These are phyloP conservation scores for Suillus brevipes DNA, from an alignment of 768 basidiomycete genomes.

Conservation along the genomic window DNA sequence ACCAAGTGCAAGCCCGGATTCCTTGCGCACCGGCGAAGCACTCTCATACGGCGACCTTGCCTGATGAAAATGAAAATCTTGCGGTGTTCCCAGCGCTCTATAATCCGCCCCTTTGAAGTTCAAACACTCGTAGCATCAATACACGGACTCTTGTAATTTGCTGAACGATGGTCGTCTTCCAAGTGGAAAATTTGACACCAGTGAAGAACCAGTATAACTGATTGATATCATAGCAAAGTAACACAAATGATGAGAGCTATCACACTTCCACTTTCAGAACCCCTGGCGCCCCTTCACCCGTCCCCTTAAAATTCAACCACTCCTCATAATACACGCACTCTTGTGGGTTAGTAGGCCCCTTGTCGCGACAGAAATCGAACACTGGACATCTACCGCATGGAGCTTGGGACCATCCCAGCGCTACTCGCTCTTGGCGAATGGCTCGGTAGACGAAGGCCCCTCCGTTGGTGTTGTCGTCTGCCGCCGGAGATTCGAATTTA, in stretches of 20 bases:
- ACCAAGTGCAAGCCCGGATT: too few species aligned
- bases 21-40: too few species aligned
- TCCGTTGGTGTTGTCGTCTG: slow-evolving; percentile 31
- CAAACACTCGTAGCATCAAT: too few species aligned
- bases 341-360: slow-evolving; percentile 72
- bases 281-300: slow-evolving; percentile 11
- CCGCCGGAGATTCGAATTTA: slow-evolving; percentile 20
- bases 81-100: too few species aligned
- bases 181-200: slow-evolving; percentile 47
- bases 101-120: not conserved
- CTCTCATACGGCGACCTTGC: too few species aligned
- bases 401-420: slow-evolving; percentile 72
- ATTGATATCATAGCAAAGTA: not conserved
- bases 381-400: slow-evolving; percentile 89
- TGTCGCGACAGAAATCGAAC: slow-evolving; percentile 84
- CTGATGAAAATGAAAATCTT: too few species aligned
- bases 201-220: slow-evolving; percentile 13
- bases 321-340: slow-evolving; percentile 79
- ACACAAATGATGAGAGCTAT: not conserved
- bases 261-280: slow-evolving; percentile 26
- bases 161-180: too few species aligned
- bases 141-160: too few species aligned
- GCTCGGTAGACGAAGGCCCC: slow-evolving; percentile 77
- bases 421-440: slow-evolving; percentile 60
- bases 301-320: slow-evolving; percentile 51